Base-by-base conservation (phyloP, 164 flowering plant genomes). In the Nymphaea thermarum region DNA sequence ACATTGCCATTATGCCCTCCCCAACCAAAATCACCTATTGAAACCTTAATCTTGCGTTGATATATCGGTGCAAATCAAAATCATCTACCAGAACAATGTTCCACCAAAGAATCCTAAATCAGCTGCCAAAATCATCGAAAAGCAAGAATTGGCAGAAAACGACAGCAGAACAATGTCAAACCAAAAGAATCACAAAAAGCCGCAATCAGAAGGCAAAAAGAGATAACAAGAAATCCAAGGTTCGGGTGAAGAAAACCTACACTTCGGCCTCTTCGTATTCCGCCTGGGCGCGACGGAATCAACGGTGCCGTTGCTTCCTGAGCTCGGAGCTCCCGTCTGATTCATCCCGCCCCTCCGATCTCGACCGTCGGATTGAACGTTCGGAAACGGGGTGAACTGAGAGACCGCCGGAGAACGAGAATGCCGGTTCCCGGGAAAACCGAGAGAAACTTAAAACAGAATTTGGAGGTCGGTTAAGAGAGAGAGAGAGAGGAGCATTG, bases 211-310 rank as follows among this genome's bases (percentile, higher is more conserved):
- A 65, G 61, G 17, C 3, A 59, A n/a, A 7, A 11, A 64, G 66
- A 17, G 63, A 66, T 7, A 60, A 43, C 14, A 12, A 3, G 4
- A n/a, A 60, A 43, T 43, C 43, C 2, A 42, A 44, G 3, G 12
- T 47, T 57, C 42, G 7, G 43, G 6, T 16, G 63, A 25, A 60
- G 36, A 10, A 62, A 47, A 73, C 53, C 65, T 16, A 77, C 79
- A 77, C 68, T 73, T 73, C 7, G 79, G 79, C 66, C 73, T 77
- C 76, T 73, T 77, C 62, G 79, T 73, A 44, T 73, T 77, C 68
- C 79, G 66, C 67, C 47, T 71, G 7, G 79, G n/a, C 51, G 71
- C 72, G 8, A 62, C 36, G 43, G 76, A 18, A 64, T 76, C 74
- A 15, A 60, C 42, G 7, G 66, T n/a, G 67, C 71, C 76, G 60